Evolutionary conservation across 805 yeast species (phyloP), one percentile per base, ranked within the genome.

Genomic region (Lipomyces chichibuensis): DNA sequence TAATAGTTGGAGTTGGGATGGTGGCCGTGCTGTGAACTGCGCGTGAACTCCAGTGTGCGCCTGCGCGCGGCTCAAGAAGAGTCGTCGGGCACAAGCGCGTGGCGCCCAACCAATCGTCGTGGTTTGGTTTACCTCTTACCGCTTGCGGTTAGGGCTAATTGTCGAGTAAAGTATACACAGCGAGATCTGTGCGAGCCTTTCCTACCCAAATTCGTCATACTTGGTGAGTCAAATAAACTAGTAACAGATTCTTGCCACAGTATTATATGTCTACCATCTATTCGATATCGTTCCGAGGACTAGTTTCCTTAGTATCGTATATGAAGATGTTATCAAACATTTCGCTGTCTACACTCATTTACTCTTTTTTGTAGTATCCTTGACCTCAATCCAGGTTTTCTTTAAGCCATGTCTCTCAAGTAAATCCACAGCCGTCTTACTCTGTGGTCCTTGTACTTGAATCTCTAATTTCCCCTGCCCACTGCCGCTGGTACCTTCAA

Each of bases 381-480:
- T 87, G 65, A 85, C 84, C 29, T 83, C 84, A 20, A 94, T 87
- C 88, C 89, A 90, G 20, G 82, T 76, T 3, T 83, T 76, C 29
- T 89, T 88, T 32, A 94, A 78, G 0, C 97, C 96, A 62, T 81
- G 80, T 65, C 86, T 80, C 56, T 79, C 82, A 65, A 93, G 78
- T 57, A 88, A 76, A 1, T 87, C 88, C n/a, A 82, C 79, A 11
- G 89, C 85, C 0, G 83, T 76, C 58, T 85, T 83, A 29, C 87
- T 87, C 75, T 94, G 98, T 1, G 94, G 90, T 0, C 99, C 99
- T 79, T 95, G 98, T 1, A 95, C 96, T 58, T 87, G 83, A 3
- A 95, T 92, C 73, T 91, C 96, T 53, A 82, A 77, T 52, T 84
- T 84, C 17, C 86, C 84, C 35, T 85, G 86, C 0, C 88, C 88